These are phyloP conservation scores for Yarrowia hollandica DNA, from an alignment of 805 yeast genomes.

Conservation along the genomic window DNA sequence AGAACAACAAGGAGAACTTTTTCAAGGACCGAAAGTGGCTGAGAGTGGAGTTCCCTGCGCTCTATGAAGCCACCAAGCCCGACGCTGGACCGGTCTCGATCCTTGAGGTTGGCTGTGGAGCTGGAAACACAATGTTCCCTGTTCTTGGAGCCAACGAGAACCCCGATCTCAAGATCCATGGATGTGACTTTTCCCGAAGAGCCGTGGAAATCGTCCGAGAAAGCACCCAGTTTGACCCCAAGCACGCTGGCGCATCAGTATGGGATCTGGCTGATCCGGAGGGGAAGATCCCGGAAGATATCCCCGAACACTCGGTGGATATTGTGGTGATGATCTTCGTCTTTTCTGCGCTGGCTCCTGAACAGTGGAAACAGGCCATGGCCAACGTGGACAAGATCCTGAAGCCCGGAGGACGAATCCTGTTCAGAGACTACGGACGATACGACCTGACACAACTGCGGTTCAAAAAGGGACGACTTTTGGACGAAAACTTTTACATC, in stretches of 20 bases:
- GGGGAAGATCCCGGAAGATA: constrained; percentile 75
- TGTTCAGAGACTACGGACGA: constrained; percentile 92
- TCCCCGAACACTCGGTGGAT: constrained; percentile 80
- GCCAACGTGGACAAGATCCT: constrained; percentile 65
- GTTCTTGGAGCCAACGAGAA: constrained; percentile 80
- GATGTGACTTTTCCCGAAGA: constrained; percentile 85
- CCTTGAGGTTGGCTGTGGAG: constrained; percentile 96
- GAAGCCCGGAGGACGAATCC: constrained; percentile 89
- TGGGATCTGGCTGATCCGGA: constrained; percentile 91
- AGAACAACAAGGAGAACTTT: constrained; percentile 86
- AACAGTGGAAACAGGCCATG: constrained; percentile 85
- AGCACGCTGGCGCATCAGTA: constrained; percentile 76
- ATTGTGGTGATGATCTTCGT: constrained; percentile 94
- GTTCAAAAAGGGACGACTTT: constrained; percentile 79
- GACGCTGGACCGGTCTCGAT: constrained; percentile 71
- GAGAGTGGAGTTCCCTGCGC: constrained; percentile 85
- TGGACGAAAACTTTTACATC: constrained; percentile 92
- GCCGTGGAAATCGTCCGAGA: constrained; percentile 84
- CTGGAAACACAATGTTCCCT: constrained; percentile 95
- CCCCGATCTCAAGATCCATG: constrained; percentile 68
- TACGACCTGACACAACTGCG: constrained; percentile 95
- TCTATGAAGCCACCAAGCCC: constrained; percentile 74
- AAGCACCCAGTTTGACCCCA: constrained; percentile 59
- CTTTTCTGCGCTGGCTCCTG: constrained; percentile 86
- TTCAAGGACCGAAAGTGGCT: constrained; percentile 97